Percentiles rank a stretch among this genome's conserved stretches.
Evolutionary conservation across 331 rosid genomes (phyloP).

Genomic region (Stylosanthes scabra): DNA sequence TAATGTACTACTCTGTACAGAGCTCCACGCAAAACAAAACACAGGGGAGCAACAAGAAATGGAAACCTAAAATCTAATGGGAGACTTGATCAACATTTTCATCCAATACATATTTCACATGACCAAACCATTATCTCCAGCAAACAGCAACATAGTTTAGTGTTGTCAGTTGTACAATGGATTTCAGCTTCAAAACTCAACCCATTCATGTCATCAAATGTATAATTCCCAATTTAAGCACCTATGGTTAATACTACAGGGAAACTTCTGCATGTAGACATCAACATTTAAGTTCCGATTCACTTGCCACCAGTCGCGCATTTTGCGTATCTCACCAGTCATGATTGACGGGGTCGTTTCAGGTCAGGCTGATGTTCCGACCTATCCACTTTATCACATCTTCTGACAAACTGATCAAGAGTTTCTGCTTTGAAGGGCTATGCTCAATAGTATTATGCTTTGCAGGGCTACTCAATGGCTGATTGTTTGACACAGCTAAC

Average conservation of each 20-base stretch:
- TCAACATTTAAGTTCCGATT: constrained; percentile 8
- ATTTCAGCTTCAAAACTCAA: constrained; percentile 1
- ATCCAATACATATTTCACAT: constrained; percentile 9
- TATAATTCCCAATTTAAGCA: background rate
- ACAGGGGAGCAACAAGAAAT: background rate
- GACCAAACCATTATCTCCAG: constrained; percentile 16
- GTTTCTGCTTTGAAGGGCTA: constrained; percentile 53
- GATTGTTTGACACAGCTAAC: constrained; percentile 60
- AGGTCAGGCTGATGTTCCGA: constrained; percentile 48
- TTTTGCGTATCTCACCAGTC: constrained; percentile 26
- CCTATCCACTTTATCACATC: constrained; percentile 55
- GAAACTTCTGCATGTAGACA: background rate
- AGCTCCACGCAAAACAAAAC: constrained; percentile 29
- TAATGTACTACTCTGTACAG: constrained; percentile 36
- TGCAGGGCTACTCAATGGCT: constrained; percentile 56
- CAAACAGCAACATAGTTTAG: constrained; percentile 34
- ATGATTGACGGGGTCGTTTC: constrained; percentile 58
- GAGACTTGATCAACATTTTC: constrained; percentile 24
- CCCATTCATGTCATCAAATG: background rate
- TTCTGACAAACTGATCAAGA: constrained; percentile 72
- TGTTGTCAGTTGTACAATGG: constrained; percentile 8
- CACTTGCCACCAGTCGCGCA: constrained; percentile 20
- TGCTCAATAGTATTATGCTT: constrained; percentile 66
- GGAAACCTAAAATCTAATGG: constrained; percentile 12
- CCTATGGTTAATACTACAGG: constrained; percentile 1